A percentile compares a stretch with the other conserved stretches of the same genome.
Evolutionary conservation across 352 stramenopile genomes (phyloP).

Genomic region (Globisporangium iwayamae): DNA sequence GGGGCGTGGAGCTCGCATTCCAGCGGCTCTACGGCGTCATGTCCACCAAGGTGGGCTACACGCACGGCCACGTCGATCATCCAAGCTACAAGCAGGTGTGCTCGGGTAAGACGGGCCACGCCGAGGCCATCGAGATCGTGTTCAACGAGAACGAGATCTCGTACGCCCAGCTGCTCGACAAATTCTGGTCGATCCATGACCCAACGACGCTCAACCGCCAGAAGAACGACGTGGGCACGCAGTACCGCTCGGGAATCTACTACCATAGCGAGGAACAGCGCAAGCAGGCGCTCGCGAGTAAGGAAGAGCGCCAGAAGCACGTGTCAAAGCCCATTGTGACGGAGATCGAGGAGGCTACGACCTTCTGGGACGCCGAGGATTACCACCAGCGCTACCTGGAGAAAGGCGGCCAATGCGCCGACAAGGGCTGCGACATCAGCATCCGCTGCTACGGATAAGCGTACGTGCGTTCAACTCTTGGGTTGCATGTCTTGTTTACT

Average conservation of each 20-base stretch:
- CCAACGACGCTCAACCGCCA: conserved; percentile 89
- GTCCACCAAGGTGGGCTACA: conserved; percentile 88
- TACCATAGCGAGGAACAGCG: conserved; percentile 90
- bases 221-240: conserved; percentile 88
- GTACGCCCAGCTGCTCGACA: conserved; percentile 69
- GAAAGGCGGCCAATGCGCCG: conserved; percentile 91
- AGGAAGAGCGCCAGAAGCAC: conserved; percentile 63
- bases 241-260: conserved; percentile 96
- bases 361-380: conserved; percentile 93
- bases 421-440: conserved; percentile 85
- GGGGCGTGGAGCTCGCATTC: conserved; percentile 96
- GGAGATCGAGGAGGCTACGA: conserved; percentile 75
- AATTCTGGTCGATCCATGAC: conserved; percentile 91
- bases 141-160: conserved; percentile 88
- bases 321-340: conserved; percentile 84
- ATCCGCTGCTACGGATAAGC: conserved; percentile 83
- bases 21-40: conserved; percentile 91
- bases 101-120: conserved; percentile 89
- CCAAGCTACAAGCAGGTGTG: conserved; percentile 96
- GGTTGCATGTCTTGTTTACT: neutral
- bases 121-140: conserved; percentile 91
- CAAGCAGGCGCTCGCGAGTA: conserved; percentile 54
- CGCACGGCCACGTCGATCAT: conserved; percentile 67
- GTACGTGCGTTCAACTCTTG: no score
- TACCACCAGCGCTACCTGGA: conserved; percentile 97